Base-by-base conservation (phyloP, 139 green algal genomes). In the Coccomyxa sp. region DNA sequence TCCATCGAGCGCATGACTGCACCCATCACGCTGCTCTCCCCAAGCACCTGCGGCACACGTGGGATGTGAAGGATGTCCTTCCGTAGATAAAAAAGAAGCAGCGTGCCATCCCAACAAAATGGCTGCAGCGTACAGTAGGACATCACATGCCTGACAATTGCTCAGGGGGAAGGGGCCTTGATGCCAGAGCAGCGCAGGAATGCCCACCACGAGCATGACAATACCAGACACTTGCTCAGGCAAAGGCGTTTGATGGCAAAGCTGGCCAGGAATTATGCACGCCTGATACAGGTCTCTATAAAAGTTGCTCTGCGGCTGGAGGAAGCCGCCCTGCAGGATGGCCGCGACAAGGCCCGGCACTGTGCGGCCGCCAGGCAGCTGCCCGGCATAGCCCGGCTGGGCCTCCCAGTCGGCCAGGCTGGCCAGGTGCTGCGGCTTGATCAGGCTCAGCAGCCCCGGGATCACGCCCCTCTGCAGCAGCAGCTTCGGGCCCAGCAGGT, bases 351-450 rank as follows among this genome's bases (percentile, higher is more conserved):
- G 16, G 5, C 34, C 29, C 10, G 70, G 39, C 70, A 81, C 31
- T 37, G 50, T 38, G 55, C 36, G 38, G 5, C 36, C 77, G 50
- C 55, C 70, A 9, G 27, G 55, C 5, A 22, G 2, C 2, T 18
- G 50, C 35, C n/a, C 16, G 31, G 71, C 77, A 14, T 50, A 39
- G 50, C 50, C 18, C 16, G 29, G 39, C 18, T 39, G 27, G 18
- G 50, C 22, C 2, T 54, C 70, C 76, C 76, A 80, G 38, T 29
- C 36, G 34, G 44, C n/a, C 24, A 77, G 33, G 16, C 85, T 83
- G 18, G 34, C 73, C 29, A 90, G 81, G 79, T 92, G 88, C 8
- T 77, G 81, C 39, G 85, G 74, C 1, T 75, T 39, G 44, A 92
- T 77, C 70, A 95, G 68, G n/a, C 54, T 39, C 34, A 86, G n/a